These are phyloP conservation scores for Strigomonas culicis DNA, from an alignment of 208 protist species.

Conservation along the genomic window DNA sequence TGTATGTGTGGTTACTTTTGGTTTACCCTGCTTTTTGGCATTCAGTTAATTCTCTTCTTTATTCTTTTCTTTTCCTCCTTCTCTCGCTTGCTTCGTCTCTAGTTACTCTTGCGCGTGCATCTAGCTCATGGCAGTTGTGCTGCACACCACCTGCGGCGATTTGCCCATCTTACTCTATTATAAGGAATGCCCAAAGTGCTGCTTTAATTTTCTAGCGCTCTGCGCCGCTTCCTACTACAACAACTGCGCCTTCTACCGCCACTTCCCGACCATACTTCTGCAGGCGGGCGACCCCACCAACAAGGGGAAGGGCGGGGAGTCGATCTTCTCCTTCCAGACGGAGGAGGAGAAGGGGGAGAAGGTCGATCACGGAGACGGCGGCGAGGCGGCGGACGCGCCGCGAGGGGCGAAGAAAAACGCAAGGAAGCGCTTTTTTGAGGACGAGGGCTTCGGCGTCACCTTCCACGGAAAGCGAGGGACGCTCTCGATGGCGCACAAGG, in stretches of 20 bases:
- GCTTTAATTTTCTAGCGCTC: conserved; percentile 97
- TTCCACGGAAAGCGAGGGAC: conserved; percentile 76
- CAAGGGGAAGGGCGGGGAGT: conserved; percentile 93
- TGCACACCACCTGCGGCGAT: conserved; percentile 68
- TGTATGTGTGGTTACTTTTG: no score
- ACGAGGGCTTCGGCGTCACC: conserved; percentile 91
- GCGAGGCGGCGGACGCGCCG: not conserved
- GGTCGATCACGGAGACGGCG: not conserved
- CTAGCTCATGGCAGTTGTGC: conserved; percentile 57
- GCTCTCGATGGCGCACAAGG: conserved; percentile 95
- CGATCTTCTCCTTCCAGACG: conserved; percentile 71
- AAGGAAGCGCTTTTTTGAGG: conserved; percentile 57
- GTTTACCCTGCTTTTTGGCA: conserved; percentile 11
- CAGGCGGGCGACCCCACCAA: conserved; percentile 91
- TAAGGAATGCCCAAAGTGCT: conserved; percentile 75
- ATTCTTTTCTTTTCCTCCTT: conserved; percentile 1
- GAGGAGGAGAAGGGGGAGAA: not conserved
- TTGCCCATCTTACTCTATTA: conserved; percentile 66
- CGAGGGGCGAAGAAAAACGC: no score
- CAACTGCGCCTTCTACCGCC: conserved; percentile 91
- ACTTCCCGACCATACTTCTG: conserved; percentile 91
- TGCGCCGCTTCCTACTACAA: conserved; percentile 94
- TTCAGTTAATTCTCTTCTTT: conserved; percentile 9
- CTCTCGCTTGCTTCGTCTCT: conserved; percentile 8
- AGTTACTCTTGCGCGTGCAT: not conserved